Evolutionary conservation across 176 grass and related monocot genomes (phyloP).

Genomic region (Rhynchospora pubera): DNA sequence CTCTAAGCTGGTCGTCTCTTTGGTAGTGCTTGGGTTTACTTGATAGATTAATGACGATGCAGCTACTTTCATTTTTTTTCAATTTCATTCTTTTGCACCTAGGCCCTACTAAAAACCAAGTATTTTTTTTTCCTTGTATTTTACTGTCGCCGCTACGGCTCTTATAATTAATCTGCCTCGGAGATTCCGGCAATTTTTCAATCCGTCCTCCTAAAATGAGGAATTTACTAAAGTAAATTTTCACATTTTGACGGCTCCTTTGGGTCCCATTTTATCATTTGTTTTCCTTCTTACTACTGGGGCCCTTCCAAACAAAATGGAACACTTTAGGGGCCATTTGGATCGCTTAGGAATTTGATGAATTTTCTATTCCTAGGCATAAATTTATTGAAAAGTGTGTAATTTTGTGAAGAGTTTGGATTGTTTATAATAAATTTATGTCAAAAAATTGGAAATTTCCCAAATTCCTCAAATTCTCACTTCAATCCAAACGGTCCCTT

Average conservation of each 20-base stretch:
- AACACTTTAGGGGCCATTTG: too few species aligned
- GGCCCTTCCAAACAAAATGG: neutral
- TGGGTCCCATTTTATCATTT: neutral
- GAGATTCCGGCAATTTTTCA: neutral
- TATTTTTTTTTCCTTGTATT: constrained; percentile 23
- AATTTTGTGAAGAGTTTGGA: too few species aligned
- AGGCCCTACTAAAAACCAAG: neutral
- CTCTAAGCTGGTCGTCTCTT: neutral
- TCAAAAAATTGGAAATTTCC: too few species aligned
- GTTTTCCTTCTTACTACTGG: neutral
- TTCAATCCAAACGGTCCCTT: too few species aligned
- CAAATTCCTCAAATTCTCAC: too few species aligned
- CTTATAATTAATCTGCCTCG: neutral
- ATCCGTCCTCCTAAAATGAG: neutral
- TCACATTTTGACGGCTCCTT: neutral
- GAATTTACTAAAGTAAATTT: neutral
- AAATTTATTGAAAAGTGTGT: too few species aligned
- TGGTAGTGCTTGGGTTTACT: constrained; percentile 4
- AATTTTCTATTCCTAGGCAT: too few species aligned
- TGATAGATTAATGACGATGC: constrained; percentile 25
- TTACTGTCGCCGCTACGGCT: neutral
- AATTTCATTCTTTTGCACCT: constrained; percentile 8
- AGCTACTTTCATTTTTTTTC: constrained; percentile 22
- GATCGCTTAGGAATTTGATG: too few species aligned
- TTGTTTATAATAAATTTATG: too few species aligned